Conservation (phyloP, 2,329 filamentous ascomycete genomes). For the Leptodontidium sp. region DNA sequence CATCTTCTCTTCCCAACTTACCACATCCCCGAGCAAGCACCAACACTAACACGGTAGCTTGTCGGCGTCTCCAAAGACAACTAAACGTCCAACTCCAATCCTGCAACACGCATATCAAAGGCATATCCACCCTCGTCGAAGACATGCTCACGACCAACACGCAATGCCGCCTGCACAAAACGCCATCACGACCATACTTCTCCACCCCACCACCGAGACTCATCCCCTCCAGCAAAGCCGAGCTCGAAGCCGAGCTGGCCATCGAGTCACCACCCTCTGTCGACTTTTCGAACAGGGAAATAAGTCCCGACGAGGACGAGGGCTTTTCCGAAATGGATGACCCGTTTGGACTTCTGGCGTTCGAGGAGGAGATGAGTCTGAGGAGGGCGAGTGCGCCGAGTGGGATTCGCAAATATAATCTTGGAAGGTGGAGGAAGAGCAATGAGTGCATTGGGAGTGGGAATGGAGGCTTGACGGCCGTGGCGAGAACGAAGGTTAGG, state of each 20-base stretch:
- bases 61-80: constrained; percentile 39
- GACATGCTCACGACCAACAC: constrained; percentile 37
- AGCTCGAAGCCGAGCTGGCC: constrained; percentile 6
- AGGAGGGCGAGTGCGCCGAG: constrained; percentile 35
- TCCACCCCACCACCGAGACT: constrained; percentile 4
- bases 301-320: constrained; percentile 36
- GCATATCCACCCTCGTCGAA: constrained; percentile 39
- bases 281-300: not conserved
- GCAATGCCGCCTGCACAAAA: constrained; percentile 36
- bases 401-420: constrained; percentile 35
- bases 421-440: constrained; percentile 28
- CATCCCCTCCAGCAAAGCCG: constrained; percentile 7
- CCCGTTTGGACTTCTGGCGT: not conserved
- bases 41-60: constrained; percentile 25
- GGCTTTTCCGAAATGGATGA: constrained; percentile 38
- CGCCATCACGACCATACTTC: constrained; percentile 22
- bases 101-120: constrained; percentile 34
- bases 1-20: constrained; percentile 24
- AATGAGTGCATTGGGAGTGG: constrained; percentile 24
- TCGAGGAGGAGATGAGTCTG: constrained; percentile 32
- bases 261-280: not conserved
- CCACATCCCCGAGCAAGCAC: constrained; percentile 17
- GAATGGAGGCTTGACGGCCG: not conserved
- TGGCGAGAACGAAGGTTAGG: constrained; percentile 28
- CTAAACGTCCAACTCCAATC: constrained; percentile 40